These are phyloP conservation scores for Globisporangium middletonii DNA, from an alignment of 352 stramenopile species.

Conservation along the genomic window DNA sequence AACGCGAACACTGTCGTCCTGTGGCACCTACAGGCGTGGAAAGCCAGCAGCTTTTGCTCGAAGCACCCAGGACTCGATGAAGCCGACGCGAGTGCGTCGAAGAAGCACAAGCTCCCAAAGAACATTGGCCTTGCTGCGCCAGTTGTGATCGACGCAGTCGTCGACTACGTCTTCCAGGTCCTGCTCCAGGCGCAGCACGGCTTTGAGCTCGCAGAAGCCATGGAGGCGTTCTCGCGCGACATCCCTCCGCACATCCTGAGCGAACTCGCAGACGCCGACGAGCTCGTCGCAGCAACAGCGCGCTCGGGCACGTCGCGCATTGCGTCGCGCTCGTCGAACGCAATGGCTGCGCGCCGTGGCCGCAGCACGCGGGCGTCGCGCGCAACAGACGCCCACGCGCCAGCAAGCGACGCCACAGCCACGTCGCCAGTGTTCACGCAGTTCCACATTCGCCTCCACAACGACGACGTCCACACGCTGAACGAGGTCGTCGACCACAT, in stretches of 20 bases:
- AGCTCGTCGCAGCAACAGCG: neutral
- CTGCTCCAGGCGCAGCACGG: slow-evolving; percentile 58
- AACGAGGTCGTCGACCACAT: slow-evolving; percentile 71
- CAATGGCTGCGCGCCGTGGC: slow-evolving; percentile 10
- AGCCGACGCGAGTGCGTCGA: slow-evolving; percentile 19
- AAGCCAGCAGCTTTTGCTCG: slow-evolving; percentile 68
- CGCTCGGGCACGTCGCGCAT: slow-evolving; percentile 1
- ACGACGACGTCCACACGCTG: slow-evolving; percentile 78
- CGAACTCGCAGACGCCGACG: slow-evolving; percentile 23
- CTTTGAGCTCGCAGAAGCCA: slow-evolving; percentile 61
- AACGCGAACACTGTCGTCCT: neutral
- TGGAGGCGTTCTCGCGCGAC: slow-evolving; percentile 64
- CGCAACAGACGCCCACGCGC: slow-evolving; percentile 2
- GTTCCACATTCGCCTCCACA: slow-evolving; percentile 74
- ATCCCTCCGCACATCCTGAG: slow-evolving; percentile 38
- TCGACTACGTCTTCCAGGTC: slow-evolving; percentile 72
- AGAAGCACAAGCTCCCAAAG: slow-evolving; percentile 67
- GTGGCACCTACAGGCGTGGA: slow-evolving; percentile 57
- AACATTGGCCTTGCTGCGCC: slow-evolving; percentile 39
- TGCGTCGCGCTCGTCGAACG: slow-evolving; percentile 7
- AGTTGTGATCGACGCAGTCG: slow-evolving; percentile 65
- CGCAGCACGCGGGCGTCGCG: slow-evolving; percentile 10
- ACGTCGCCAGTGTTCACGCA: slow-evolving; percentile 9
- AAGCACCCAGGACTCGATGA: slow-evolving; percentile 60
- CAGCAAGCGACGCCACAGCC: neutral